Conservation (phyloP, 1,284 basidiomycete genomes). For the Heterobasidion occidentale region DNA sequence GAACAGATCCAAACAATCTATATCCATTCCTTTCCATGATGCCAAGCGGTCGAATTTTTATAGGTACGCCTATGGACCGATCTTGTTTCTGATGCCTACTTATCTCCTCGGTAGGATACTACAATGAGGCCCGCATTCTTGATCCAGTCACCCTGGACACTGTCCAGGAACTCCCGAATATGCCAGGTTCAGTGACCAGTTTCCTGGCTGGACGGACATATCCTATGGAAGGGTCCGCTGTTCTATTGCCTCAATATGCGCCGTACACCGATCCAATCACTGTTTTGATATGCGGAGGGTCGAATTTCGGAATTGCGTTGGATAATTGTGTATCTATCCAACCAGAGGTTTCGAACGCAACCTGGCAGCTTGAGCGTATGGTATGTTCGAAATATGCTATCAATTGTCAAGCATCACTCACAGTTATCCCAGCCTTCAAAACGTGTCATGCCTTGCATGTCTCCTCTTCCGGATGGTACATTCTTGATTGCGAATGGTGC, state of each 20-base stretch:
- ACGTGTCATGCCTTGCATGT: slow-evolving; percentile 71
- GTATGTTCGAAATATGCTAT: slow-evolving; percentile 25
- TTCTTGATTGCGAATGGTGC: slow-evolving; percentile 68
- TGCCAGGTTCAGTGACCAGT: slow-evolving; percentile 70
- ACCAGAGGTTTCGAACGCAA: slow-evolving; percentile 49
- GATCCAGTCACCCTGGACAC: slow-evolving; percentile 59
- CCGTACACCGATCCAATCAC: slow-evolving; percentile 67
- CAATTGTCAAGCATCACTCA: background rate
- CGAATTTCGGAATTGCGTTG: slow-evolving; percentile 43
- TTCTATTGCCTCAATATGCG: slow-evolving; percentile 59
- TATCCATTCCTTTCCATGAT: slow-evolving; percentile 72
- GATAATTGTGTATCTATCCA: slow-evolving; percentile 66
- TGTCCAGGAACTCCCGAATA: slow-evolving; percentile 51
- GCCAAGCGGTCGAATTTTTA: slow-evolving; percentile 57
- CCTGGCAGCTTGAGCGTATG: slow-evolving; percentile 70
- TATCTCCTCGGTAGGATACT: slow-evolving; percentile 42
- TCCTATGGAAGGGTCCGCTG: slow-evolving; percentile 38
- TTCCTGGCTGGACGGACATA: slow-evolving; percentile 70
- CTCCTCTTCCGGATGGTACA: slow-evolving; percentile 64
- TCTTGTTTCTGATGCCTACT: background rate
- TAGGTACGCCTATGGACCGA: slow-evolving; percentile 33
- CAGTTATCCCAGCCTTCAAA: slow-evolving; percentile 47
- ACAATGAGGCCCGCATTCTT: slow-evolving; percentile 72
- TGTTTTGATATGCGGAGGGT: slow-evolving; percentile 73
- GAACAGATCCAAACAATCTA: slow-evolving; percentile 69